These are phyloP conservation scores for Aechmea fasciata DNA, from an alignment of 176 grass and related monocot species.

Conservation along the genomic window DNA sequence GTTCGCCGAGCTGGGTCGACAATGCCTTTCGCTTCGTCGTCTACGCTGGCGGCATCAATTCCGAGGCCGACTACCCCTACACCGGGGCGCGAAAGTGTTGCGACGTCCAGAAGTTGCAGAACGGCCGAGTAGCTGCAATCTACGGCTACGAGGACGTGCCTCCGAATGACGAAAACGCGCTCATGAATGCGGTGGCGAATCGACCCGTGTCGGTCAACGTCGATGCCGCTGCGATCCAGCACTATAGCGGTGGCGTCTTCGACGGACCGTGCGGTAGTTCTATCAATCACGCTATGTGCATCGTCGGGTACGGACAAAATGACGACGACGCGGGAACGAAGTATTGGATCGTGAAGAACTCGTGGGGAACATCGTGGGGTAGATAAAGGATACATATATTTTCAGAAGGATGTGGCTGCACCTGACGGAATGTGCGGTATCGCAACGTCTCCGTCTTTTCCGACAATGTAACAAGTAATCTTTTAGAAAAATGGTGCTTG, in stretches of 20 bases:
- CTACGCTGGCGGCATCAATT: no score
- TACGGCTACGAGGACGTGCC: no score
- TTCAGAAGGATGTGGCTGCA: background rate
- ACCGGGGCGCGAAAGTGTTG: no score
- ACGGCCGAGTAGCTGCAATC: no score
- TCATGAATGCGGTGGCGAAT: no score
- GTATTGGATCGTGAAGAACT: slow-evolving; percentile 7
- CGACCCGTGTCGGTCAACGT: no score
- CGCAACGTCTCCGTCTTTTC: background rate
- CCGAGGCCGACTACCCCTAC: no score
- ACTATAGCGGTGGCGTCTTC: background rate
- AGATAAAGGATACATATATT: background rate
- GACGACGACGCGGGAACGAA: background rate
- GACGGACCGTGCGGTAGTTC: background rate
- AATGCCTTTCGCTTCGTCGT: no score
- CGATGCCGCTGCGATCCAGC: background rate
- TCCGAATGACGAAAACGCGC: no score
- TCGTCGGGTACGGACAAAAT: background rate
- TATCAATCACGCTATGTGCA: background rate
- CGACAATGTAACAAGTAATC: background rate
- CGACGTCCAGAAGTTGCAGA: no score
- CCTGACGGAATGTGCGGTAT: background rate
- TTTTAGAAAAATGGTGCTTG: background rate
- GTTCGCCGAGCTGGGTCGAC: no score
- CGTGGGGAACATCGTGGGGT: slow-evolving; percentile 1